Percentiles rank a stretch among this genome's conserved stretches.
These are phyloP conservation scores for Salix viminalis DNA, from an alignment of 345 rosid genomes.

Conservation along the genomic window DNA sequence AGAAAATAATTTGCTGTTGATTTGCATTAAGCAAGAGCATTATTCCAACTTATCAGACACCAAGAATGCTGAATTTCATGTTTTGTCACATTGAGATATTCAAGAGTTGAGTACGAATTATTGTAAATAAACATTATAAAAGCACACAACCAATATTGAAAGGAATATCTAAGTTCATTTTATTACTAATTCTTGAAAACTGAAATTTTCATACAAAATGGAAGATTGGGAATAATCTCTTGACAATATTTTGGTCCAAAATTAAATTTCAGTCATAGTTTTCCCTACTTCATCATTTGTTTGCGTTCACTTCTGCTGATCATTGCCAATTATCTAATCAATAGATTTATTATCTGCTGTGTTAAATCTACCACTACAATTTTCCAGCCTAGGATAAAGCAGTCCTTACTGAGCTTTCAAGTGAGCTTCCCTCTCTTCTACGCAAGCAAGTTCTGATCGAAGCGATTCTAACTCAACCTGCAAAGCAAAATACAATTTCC, in stretches of 20 bases:
- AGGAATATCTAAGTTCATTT: too few relatives aligned
- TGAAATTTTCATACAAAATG: too few relatives aligned
- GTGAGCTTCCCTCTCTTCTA: constrained; percentile 89
- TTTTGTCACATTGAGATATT: constrained; percentile 2
- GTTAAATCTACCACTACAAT: too few relatives aligned
- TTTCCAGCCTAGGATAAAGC: constrained; percentile 8
- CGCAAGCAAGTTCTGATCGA: constrained; percentile 63
- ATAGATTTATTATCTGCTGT: too few relatives aligned
- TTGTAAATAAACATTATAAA: not conserved
- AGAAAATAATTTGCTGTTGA: not conserved
- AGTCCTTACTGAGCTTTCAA: constrained; percentile 79
- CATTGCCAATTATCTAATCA: too few relatives aligned
- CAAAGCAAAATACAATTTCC: constrained; percentile 1
- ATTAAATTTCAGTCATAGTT: too few relatives aligned
- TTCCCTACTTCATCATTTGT: too few relatives aligned
- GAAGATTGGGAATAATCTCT: too few relatives aligned
- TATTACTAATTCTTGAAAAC: too few relatives aligned
- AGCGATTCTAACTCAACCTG: constrained; percentile 84
- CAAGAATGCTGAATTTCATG: not conserved
- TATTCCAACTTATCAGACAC: not conserved
- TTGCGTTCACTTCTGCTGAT: too few relatives aligned
- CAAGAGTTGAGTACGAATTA: not conserved
- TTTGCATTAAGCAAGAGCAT: not conserved
- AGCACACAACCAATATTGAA: too few relatives aligned
- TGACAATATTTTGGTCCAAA: too few relatives aligned